Base-by-base conservation (phyloP, 73 alveolate species). In the Diophrys appendiculata region DNA sequence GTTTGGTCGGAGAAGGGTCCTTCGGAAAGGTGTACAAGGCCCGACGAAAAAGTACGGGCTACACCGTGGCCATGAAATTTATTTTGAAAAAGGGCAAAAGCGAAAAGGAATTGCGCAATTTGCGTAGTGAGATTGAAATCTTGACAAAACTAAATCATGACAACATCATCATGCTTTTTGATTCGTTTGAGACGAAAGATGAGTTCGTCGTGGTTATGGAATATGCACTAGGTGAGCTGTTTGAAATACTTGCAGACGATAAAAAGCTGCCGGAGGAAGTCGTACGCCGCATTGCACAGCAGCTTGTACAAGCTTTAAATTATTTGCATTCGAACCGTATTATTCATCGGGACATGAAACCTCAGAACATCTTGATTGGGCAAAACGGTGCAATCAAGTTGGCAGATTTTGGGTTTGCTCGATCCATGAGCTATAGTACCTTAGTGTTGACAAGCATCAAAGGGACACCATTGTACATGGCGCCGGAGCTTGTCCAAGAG, bases 391-490 rank as follows among this genome's bases (percentile, higher is more conserved):
- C 92, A 1, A 98, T 98, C 43, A 98, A 98, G 91, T 95, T 98
- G 13, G 95, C 99, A 65, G 99, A 98, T 83, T 98, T 98, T 80
- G 99, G 99, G 24, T 98, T 98, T 78, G 99, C 99, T 1, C 84
- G 99, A 67, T 99, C 99, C 13, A 90, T 98, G 93, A 94, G 98
- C 53, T 80, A 95, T 29, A 91, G 94, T 80, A 98, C 99, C 18
- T 89, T 93, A 75, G 98, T 93, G 30, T 94, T 98, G 53, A 96
- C 99, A 26, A 94, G 99, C 34, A 97, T 98, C 69, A 98, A 98
- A 87, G 99, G 99, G 53, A 98, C 99, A 30, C 99, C 99, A 0
- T 89, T 98, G 65, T 97, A 97, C 83, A 97, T 98, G 99, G 99
- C 99, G 65, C 99, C 99, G 0, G 99, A 97, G 82, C 87, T 95